Evolutionary conservation across 2,329 filamentous ascomycete species (phyloP).

Genomic region (Thielaviopsis euricoi): DNA sequence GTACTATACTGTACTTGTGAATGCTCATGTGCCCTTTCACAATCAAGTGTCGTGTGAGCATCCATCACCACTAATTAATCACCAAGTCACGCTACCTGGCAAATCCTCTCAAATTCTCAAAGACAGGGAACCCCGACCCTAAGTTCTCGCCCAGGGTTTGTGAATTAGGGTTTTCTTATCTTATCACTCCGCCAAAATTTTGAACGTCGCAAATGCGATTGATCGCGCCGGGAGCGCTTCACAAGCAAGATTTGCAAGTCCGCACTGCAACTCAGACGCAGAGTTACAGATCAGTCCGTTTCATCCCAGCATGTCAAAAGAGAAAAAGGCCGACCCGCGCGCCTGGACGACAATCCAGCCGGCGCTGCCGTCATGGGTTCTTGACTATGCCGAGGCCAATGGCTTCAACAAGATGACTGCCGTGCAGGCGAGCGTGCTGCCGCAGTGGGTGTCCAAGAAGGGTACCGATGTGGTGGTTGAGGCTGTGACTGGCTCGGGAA

Average conservation of each 20-base stretch:
- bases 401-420: constrained; percentile 80
- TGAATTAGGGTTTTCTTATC: constrained; percentile 4
- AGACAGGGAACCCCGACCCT: neutral
- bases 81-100: neutral
- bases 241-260: too few relatives aligned
- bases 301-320: constrained; percentile 10
- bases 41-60: neutral
- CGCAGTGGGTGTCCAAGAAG: constrained; percentile 76
- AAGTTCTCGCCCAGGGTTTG: neutral
- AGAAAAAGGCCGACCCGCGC: constrained; percentile 27
- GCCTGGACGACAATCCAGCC: constrained; percentile 27
- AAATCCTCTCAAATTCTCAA: neutral
- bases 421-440: constrained; percentile 84
- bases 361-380: constrained; percentile 48
- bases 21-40: neutral
- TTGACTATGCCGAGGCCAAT: constrained; percentile 70
- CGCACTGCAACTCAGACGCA: too few relatives aligned
- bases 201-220: constrained; percentile 5
- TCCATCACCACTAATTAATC: too few relatives aligned
- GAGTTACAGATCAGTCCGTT: too few relatives aligned
- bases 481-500: constrained; percentile 81
- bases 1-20: too few relatives aligned
- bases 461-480: constrained; percentile 66
- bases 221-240: too few relatives aligned
- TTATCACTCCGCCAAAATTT: constrained; percentile 11